Base-by-base conservation (phyloP, 2,329 filamentous ascomycete species). In the Zalaria obscura region DNA sequence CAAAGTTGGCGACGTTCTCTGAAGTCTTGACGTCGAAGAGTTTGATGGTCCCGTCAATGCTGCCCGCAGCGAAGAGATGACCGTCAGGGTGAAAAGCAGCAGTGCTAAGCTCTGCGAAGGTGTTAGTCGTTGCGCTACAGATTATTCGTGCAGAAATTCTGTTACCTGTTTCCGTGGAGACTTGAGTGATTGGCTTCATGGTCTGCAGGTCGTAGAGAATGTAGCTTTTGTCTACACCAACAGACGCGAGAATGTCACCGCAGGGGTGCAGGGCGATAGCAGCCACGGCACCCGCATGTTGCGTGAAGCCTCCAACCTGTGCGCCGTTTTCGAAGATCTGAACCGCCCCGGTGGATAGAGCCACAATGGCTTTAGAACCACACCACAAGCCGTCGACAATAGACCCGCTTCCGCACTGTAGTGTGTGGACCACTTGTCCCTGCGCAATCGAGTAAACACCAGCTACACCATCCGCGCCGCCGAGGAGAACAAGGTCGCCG, bases 31-130 rank as follows among this genome's bases (percentile, higher is more conserved):
- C 80, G 62, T 94, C 83, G 64, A 83, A 96, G 40, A 98, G 75
- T 59, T 88, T 85, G 59, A 98, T 82, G 44, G 86, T 78, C 36
- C 86, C 86, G 38, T 81, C 72, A 6, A 67, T 67, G n/a, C 82
- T 83, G 47, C 89, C 91, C 3, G 81, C 83, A 33, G 86, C 89
- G 52, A 96, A 77, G 4, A 98, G 72, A 57, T 95, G 85, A n/a
- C 91, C 91, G 56, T 98, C 91, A 5, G 93, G 91, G 59, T 98
- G 91, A 72, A 98, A 96, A 29, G 81, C 76, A 48, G 79, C 83
- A 39, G 79, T 75, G 1, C 82, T 83, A 36, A 93, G 68, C 46
- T 79, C 84, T 83, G 56, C 7, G 33, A 25, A 27, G 40, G 7
- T 40, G 53, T 63, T 54, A 65, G 58, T 40, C 27, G 8, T n/a